Evolutionary conservation across 768 basidiomycete genomes (phyloP).

Genomic region (Naganishia kalamii): DNA sequence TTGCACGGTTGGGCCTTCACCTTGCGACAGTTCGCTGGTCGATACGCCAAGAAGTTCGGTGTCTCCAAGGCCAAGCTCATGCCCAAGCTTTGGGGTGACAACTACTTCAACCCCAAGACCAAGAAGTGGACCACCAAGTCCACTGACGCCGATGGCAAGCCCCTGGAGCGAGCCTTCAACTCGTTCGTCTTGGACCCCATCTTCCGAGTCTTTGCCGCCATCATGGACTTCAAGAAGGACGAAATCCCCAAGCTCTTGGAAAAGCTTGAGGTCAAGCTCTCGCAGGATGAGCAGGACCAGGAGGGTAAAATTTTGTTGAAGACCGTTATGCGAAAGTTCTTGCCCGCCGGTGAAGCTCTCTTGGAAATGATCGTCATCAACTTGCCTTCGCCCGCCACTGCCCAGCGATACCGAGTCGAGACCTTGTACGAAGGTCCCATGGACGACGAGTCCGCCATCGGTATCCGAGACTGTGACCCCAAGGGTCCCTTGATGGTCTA

Average conservation of each 20-base stretch:
- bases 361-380: constrained; percentile 99
- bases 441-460: constrained; percentile 99
- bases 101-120: constrained; percentile 95
- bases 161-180: constrained; percentile 97
- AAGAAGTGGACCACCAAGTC: constrained; percentile 88
- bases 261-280: constrained; percentile 90
- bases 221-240: constrained; percentile 99
- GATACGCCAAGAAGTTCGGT: constrained; percentile 98
- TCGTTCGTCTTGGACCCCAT: constrained; percentile 96
- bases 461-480: constrained; percentile 96
- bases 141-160: constrained; percentile 71
- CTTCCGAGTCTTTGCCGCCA: constrained; percentile 94
- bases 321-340: constrained; percentile 97
- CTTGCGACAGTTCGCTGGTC: constrained; percentile 87
- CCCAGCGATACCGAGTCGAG: constrained; percentile 97
- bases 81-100: constrained; percentile 96
- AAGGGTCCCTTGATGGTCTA: constrained; percentile 93
- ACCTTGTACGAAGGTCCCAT: constrained; percentile 99
- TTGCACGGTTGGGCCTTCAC: constrained; percentile 99
- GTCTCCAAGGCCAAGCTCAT: constrained; percentile 99
- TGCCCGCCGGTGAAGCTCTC: constrained; percentile 96
- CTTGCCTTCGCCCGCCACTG: constrained; percentile 92
- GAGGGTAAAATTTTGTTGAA: constrained; percentile 96
- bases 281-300: constrained; percentile 78
- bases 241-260: constrained; percentile 73